A percentile compares a stretch with the other conserved stretches of the same genome.
Evolutionary conservation across 345 rosid genomes (phyloP).

Genomic region (Linum lewisii): DNA sequence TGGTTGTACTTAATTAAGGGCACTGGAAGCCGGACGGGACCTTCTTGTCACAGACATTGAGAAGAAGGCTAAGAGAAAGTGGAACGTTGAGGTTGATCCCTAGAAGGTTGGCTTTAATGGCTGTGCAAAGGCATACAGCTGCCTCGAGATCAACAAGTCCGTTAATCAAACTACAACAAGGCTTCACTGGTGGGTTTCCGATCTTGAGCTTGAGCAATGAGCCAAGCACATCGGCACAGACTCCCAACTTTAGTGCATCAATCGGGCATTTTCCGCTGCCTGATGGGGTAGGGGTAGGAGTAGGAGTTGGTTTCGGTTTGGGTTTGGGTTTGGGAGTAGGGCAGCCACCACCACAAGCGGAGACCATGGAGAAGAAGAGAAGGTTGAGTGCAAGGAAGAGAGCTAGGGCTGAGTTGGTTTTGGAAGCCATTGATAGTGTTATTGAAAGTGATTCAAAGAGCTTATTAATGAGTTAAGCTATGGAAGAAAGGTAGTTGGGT

Average conservation of each 20-base stretch:
- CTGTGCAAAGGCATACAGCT: not conserved
- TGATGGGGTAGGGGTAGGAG: not conserved
- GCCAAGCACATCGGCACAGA: conserved; percentile 2
- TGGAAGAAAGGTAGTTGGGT: not conserved
- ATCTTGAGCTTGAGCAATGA: not conserved
- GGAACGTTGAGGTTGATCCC: conserved; percentile 2
- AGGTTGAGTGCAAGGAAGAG: not conserved
- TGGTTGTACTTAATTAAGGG: not conserved
- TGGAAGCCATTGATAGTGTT: not conserved
- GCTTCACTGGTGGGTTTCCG: not conserved
- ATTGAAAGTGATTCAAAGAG: not conserved
- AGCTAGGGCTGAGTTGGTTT: not conserved
- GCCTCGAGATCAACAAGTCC: conserved; percentile 1
- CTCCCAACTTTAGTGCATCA: conserved; percentile 2
- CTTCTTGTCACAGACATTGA: conserved; percentile 1
- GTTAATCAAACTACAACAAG: not conserved
- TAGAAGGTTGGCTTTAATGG: not conserved
- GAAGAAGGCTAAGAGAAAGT: not conserved
- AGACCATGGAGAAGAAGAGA: not conserved
- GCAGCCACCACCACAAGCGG: not conserved
- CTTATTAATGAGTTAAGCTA: not conserved
- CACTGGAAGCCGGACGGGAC: conserved; percentile 6
- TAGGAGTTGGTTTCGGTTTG: not conserved
- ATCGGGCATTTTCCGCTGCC: not conserved
- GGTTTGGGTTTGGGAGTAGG: not conserved